Evolutionary conservation across 768 basidiomycete species (phyloP), one percentile per base, ranked within the genome.

Genomic region (Amyloporia xantha): DNA sequence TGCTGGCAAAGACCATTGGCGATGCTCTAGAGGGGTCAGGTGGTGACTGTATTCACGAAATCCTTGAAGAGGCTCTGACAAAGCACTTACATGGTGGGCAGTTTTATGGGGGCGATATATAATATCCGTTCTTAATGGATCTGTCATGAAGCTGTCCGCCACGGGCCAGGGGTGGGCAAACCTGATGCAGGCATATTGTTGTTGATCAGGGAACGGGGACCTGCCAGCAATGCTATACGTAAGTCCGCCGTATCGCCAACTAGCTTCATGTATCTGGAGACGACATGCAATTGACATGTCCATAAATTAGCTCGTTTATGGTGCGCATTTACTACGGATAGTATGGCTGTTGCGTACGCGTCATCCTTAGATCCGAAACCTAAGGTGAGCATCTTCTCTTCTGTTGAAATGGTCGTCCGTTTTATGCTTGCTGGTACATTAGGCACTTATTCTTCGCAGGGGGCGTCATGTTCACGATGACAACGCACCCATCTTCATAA

Each of bases 291-390:
- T n/a, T n/a, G n/a, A n/a, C n/a, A n/a, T n/a, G 30, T 7, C 7
- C 30, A 33, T 33, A 33, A 33, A 33, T 33, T 15, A 86, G 87
- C 75, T 25, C 78, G 85, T 27, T 65, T 90, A 30, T 91, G 86
- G 85, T 90, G 88, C 59, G 86, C 80, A 35, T 91, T 91, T 66
- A 91, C 89, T 5, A 83, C 89, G 21, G 71, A 79, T 17, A 86
- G 84, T 61, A 89, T 91, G 86, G 85, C 88, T 0, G 70, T 91
- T 47, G 86, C 76, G 25, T 88, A 83, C 56, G 78, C 77, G 15
- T 80, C 83, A 15, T 72, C 79, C 27, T 57, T 59, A 36, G 66
- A 72, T 46, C 70, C 72, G 15, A 77, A 71, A 54, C 79, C 83
- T 21, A 82, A 79, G 73, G 89, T 84, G 64, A 30, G 60, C n/a